These are phyloP conservation scores for Salix caprea DNA, from an alignment of 345 rosid genomes.

Conservation along the genomic window DNA sequence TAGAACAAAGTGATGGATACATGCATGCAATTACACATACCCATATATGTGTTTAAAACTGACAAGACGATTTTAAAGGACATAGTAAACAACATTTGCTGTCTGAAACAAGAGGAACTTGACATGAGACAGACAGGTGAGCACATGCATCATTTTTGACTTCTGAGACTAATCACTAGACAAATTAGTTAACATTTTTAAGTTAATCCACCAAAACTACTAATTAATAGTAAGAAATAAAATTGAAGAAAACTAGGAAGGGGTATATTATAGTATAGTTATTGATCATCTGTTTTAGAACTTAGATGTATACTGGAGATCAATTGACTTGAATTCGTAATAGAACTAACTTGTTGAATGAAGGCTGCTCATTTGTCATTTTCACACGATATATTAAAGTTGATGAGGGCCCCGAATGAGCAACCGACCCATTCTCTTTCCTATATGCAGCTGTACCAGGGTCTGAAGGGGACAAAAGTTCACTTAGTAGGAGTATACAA, in stretches of 20 bases:
- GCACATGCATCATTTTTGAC: not conserved
- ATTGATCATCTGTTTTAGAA: not conserved
- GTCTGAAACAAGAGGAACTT: not conserved
- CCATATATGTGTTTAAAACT: not conserved
- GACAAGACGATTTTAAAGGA: not conserved
- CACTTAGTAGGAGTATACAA: conserved; percentile 19
- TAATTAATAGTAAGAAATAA: not conserved
- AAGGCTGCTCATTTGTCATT: conserved; percentile 25
- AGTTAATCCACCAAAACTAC: not conserved
- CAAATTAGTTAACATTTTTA: not conserved
- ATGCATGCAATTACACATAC: too few species aligned
- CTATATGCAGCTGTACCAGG: conserved; percentile 29
- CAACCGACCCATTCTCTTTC: conserved; percentile 28
- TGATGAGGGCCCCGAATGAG: conserved; percentile 17
- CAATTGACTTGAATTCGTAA: not conserved
- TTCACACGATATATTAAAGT: conserved; percentile 19
- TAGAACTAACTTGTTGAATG: conserved; percentile 19
- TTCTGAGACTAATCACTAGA: not conserved
- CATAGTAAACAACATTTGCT: not conserved
- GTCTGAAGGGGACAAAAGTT: conserved; percentile 28
- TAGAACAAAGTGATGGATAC: too few species aligned
- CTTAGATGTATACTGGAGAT: not conserved
- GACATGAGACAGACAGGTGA: not conserved
- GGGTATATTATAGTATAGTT: not conserved
- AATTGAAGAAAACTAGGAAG: not conserved